Base-by-base conservation (phyloP, 2,329 filamentous ascomycete species). In the Thielaviopsis ethacetica region DNA sequence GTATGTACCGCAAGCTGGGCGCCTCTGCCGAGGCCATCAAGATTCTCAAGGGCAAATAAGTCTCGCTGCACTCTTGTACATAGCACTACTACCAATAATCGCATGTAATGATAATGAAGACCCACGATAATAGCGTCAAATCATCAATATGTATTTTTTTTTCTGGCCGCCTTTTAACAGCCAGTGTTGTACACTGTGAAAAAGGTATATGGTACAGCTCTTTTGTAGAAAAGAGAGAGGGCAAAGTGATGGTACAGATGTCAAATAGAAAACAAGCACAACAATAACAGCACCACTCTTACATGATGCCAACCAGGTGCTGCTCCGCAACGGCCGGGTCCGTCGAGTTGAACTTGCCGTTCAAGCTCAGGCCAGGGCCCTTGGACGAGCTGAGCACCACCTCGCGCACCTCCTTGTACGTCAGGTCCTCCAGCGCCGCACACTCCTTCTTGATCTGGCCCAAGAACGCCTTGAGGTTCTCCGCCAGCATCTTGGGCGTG, bases 361-460 rank as follows among this genome's bases (percentile, higher is more conserved):
- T 95, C 69, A 98, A 73, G 68, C 84, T 89, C 74, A 98, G 82
- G 0, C 89, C 91, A 1, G 93, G 91, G 1, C 86, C 84, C 67
- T 93, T 79, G 6, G 91, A 95, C 13, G 90, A 89, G 74, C 88
- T 91, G 66, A 98, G 73, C 38, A 97, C 86, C 69, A 84, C 76
- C 68, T 83, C 81, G 65, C 79, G 71, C 49, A 75, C 69, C 63
- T 70, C 70, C 65, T 72, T 74, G 55, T 74, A 70, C 61, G 71
- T 67, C 63, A 69, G 71, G 60, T 76, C 75, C 63, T 84, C 84
- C 57, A 97, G 76, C 63, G 88, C 75, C 17, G 76, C 74, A 54
- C 91, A 84, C 68, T 95, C 88, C 66, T 81, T 82, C 80, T 88
- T 95, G 65, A 97, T 69, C 66, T 83, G 77, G 22, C 79, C 78